Base-by-base conservation (phyloP, 2,329 filamentous ascomycete species). In the Teratosphaeria viscida region DNA sequence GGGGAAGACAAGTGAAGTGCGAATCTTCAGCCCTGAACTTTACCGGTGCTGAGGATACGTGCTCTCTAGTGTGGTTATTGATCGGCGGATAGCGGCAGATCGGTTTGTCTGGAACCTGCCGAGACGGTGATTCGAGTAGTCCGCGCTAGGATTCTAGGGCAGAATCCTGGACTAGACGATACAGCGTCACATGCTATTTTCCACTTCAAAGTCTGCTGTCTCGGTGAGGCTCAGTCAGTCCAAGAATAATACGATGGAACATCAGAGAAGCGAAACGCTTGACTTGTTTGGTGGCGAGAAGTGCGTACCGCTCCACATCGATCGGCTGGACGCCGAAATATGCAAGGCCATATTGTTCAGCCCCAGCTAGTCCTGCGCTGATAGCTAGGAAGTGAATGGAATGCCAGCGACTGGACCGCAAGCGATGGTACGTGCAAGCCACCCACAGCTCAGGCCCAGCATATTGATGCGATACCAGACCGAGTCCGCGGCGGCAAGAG, bases 381-480 rank as follows among this genome's bases (percentile, higher is more conserved):
- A 37, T 26, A 11, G 35, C 32, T 26, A 32, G 34, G 43, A 70
- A 86, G 83, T 60, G 76, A 77, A 26, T 89, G 87, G 86, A 73
- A 78, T 26, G 69, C 78, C 1, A 71, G 75, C 56, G 79, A 83
- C 63, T 92, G 88, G 87, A 85, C 81, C 7, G 77, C 83, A 14
- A 85, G 83, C 57, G 88, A 92, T 71, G 89, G 56, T 57, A 12
- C 27, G 56, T 53, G 23, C 29, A 29, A n/a, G n/a, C 37, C 27
- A 49, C 16, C 19, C 43, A n/a, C 43, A 49, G 43, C n/a, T 49
- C 37, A 49, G 43, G 43, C 43, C 1, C 43, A 19, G 43, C 43
- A 49, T 23, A n/a, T 49, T 49, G 43, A 49, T n/a, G 23, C 26
- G 43, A 56, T 23, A 26, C 16, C 37, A 56, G 32, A 56, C 23